phyloP scores from a whole-genome alignment of 306 rosid species.

The Boehmeria nivea region DNA sequence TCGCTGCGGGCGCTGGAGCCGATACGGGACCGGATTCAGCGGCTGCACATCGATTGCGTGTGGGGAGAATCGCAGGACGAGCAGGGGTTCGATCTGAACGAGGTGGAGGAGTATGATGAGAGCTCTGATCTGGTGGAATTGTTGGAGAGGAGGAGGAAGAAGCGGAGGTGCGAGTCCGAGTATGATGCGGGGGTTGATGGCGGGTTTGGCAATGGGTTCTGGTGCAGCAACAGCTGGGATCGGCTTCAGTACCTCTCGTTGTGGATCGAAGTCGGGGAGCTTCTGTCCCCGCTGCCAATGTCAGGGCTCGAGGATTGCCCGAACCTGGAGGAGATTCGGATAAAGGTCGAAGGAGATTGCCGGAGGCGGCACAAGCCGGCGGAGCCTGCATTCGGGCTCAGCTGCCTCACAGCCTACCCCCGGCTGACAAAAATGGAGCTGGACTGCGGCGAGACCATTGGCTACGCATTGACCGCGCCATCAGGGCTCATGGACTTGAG shows the following conservation, averaged over 20 bases:
- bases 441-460: slow-evolving; percentile 79
- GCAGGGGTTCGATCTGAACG: slow-evolving; percentile 29
- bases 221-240: slow-evolving; percentile 54
- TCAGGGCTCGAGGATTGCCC: slow-evolving; percentile 81
- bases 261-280: slow-evolving; percentile 81
- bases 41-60: slow-evolving; percentile 81
- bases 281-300: slow-evolving; percentile 51
- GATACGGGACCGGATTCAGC: slow-evolving; percentile 46
- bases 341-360: slow-evolving; percentile 80
- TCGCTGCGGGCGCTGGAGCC: slow-evolving; percentile 71
- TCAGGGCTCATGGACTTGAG: slow-evolving; percentile 82
- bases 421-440: slow-evolving; percentile 68
- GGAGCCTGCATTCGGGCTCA: slow-evolving; percentile 51
- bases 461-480: slow-evolving; percentile 71
- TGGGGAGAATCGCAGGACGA: slow-evolving; percentile 48
- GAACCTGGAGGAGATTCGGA: slow-evolving; percentile 55
- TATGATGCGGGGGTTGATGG: slow-evolving; percentile 15
- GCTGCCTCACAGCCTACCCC: slow-evolving; percentile 48
- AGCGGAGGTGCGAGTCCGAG: slow-evolving; percentile 47
- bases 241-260: slow-evolving; percentile 59
- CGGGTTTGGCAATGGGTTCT: slow-evolving; percentile 33
- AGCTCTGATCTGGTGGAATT: slow-evolving; percentile 19
- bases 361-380: slow-evolving; percentile 46
- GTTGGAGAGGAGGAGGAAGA: slow-evolving; percentile 35
- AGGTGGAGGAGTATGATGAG: slow-evolving; percentile 17